Conservation (phyloP, 2,329 filamentous ascomycete species). For the Chaetomium olivaceum region DNA sequence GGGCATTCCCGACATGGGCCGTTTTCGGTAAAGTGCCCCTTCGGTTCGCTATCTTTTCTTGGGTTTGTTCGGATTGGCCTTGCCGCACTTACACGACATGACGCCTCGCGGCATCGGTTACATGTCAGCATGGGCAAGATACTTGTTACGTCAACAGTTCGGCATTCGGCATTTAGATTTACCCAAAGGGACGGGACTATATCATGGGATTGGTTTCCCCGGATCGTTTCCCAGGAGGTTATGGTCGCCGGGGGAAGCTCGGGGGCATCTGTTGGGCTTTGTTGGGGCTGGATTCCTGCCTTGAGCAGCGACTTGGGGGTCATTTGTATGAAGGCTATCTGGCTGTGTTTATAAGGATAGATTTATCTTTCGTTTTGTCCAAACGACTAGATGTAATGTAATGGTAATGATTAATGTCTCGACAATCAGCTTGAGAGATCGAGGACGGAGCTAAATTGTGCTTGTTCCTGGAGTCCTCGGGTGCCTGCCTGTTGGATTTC, state of each 20-base stretch:
- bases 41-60: background rate
- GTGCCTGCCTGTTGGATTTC: too few relatives aligned
- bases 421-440: background rate
- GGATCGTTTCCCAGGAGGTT: background rate
- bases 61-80: background rate
- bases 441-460: too few relatives aligned
- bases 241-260: background rate
- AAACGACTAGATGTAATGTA: background rate
- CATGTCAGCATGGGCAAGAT: background rate
- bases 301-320: background rate
- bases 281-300: background rate
- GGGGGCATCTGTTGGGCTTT: background rate
- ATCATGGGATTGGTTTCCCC: background rate
- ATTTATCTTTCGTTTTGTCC: background rate
- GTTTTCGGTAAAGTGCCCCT: background rate
- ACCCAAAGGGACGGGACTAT: background rate
- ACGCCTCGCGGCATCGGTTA: background rate
- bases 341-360: background rate
- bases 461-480: too few relatives aligned
- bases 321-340: background rate
- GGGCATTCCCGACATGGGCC: background rate
- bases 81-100: background rate
- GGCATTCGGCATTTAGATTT: background rate
- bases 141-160: background rate
- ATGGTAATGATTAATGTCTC: background rate